Evolutionary conservation across 2,329 filamentous ascomycete genomes (phyloP), one percentile per base, ranked within the genome.

Genomic region (Fusarium tjaetaba): DNA sequence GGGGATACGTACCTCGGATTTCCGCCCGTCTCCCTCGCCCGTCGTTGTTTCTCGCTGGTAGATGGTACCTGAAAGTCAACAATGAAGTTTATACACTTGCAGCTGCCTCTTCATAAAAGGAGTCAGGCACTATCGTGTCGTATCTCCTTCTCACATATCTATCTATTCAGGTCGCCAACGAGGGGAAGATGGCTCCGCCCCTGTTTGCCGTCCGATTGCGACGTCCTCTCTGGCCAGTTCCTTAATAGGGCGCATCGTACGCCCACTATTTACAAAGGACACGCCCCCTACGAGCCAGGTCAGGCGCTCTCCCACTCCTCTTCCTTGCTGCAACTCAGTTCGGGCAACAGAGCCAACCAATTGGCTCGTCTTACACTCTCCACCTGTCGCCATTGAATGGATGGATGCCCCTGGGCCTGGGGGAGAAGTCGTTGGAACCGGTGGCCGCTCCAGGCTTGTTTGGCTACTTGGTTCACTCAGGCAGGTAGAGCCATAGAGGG

Each of bases 391-490:
- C 66, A 70, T 75, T 68, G 61, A 75, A 72, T 76, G 71, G 75
- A 73, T 75, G 68, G 73, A 70, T 66, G 48, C 61, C 61, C 56
- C 60, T 51, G 52, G 56, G 60, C 56, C 65, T 71, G 45, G 55
- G 46, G 56, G 61, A 39, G 76, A 77, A 76, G 76, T 72, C 74
- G 76, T 78, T 78, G 68, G 76, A 78, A 78, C 74, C 73, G 48
- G 56, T 58, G 41, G 56, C 56, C 56, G 36, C 65, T 46, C 73
- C 67, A 75, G 57, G 63, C 65, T 71, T 66, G 24, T 58, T 26
- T 49, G 41, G 55, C 41, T 49, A 22, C 41, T 75, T 77, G 73
- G 76, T 76, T 76, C 73, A 66, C 70, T 77, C 62, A 56, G 60
- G 68, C 62, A 56, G 60, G 68, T 65, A 55, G 49, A 36, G 51